Percentiles rank a stretch among this genome's conserved stretches.
Conservation (phyloP, 176 grass and related monocot genomes). For the Eremochloa ophiuroides region DNA sequence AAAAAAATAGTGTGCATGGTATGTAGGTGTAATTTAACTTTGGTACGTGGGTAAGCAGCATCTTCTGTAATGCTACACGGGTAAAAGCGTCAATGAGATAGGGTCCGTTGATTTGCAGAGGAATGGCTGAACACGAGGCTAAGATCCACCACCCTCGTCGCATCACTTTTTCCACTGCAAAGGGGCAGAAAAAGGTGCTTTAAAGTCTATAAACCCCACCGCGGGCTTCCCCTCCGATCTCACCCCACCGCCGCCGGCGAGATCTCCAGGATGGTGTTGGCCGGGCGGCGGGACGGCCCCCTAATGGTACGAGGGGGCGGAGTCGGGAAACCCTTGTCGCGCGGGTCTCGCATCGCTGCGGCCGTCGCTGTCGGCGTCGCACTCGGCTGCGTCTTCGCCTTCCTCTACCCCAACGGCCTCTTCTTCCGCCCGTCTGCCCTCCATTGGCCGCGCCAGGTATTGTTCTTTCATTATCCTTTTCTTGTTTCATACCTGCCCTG, state of each 20-base stretch:
- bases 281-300: slow-evolving; percentile 15
- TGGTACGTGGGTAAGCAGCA: too few relatives aligned
- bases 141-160: background rate
- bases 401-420: slow-evolving; percentile 1
- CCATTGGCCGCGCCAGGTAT: background rate
- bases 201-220: background rate
- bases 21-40: too few relatives aligned
- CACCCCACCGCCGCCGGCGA: background rate
- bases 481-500: background rate
- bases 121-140: background rate
- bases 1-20: too few relatives aligned
- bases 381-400: slow-evolving; percentile 5
- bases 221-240: background rate
- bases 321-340: background rate
- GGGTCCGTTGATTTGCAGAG: background rate
- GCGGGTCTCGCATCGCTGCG: background rate
- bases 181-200: background rate
- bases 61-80: too few relatives aligned
- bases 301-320: slow-evolving; percentile 1
- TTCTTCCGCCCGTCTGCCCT: background rate
- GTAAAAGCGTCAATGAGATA: too few relatives aligned
- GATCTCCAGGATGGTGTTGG: slow-evolving; percentile 18
- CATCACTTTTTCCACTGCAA: background rate
- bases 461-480: background rate
- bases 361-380: background rate